A percentile compares a stretch with the other conserved stretches of the same genome.
These are phyloP conservation scores for Barnettozyma wickerhamii DNA, from an alignment of 805 yeast genomes.

Conservation along the genomic window DNA sequence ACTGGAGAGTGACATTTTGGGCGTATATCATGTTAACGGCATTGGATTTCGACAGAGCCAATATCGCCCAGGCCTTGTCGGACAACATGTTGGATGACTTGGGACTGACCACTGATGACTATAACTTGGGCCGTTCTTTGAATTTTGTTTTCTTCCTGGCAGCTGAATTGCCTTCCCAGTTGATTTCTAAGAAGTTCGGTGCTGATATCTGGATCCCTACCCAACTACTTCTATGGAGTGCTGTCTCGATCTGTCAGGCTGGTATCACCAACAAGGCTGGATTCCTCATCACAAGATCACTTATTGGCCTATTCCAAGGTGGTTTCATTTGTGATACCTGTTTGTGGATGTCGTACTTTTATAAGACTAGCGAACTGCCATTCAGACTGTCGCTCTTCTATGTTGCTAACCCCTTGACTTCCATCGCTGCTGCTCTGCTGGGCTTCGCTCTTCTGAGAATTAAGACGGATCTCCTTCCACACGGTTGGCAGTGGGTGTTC, in stretches of 20 bases:
- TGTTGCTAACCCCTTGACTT: constrained; percentile 47
- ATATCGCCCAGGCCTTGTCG: constrained; percentile 53
- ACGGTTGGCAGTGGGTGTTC: constrained; percentile 47
- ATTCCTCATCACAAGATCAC: constrained; percentile 44
- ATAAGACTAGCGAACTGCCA: constrained; percentile 53
- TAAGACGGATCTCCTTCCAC: constrained; percentile 38
- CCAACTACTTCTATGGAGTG: constrained; percentile 53
- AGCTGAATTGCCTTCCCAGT: constrained; percentile 63
- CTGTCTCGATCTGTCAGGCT: constrained; percentile 50
- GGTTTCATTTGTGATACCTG: constrained; percentile 66
- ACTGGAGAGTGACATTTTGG: constrained; percentile 50
- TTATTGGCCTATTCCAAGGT: constrained; percentile 58
- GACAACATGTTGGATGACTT: constrained; percentile 48
- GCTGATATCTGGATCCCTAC: constrained; percentile 60
- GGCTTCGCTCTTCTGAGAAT: constrained; percentile 53
- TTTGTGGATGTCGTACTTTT: constrained; percentile 64
- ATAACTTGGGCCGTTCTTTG: constrained; percentile 55
- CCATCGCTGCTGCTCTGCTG: constrained; percentile 41
- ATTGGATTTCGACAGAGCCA: constrained; percentile 55
- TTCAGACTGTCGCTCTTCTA: constrained; percentile 57
- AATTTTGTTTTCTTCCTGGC: constrained; percentile 46
- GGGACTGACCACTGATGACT: constrained; percentile 49
- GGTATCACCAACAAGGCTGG: constrained; percentile 36
- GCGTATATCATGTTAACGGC: constrained; percentile 58
- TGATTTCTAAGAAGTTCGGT: constrained; percentile 57